These are phyloP conservation scores for Bjerkandera adusta DNA, from an alignment of 1,284 basidiomycete species.

Conservation along the genomic window DNA sequence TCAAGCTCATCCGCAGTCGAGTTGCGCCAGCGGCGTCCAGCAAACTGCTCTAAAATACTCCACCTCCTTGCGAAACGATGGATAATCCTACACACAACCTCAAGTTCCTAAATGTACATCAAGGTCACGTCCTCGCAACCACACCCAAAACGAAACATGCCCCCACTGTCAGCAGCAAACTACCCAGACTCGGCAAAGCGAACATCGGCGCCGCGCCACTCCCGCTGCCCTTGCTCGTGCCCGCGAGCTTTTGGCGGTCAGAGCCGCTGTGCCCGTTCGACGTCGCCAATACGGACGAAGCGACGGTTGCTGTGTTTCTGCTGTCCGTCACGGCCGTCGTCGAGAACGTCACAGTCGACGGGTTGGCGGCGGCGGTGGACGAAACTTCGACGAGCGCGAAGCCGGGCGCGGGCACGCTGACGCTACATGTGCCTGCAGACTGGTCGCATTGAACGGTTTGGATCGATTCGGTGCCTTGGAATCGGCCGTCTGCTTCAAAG, in stretches of 20 bases:
- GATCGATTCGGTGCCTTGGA: slow-evolving; percentile 39
- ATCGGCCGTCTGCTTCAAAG: slow-evolving; percentile 50
- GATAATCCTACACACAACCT: no score
- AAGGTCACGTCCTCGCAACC: no score
- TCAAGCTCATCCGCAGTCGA: slow-evolving; percentile 85
- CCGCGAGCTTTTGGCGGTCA: slow-evolving; percentile 24
- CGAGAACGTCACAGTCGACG: slow-evolving; percentile 37
- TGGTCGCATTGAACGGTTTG: slow-evolving; percentile 42
- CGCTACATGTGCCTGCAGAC: slow-evolving; percentile 39
- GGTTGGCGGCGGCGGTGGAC: slow-evolving; percentile 29
- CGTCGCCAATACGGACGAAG: slow-evolving; percentile 30
- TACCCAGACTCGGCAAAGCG: no score
- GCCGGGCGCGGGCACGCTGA: slow-evolving; percentile 51
- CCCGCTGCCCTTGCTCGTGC: slow-evolving; percentile 34
- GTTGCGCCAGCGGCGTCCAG: slow-evolving; percentile 93
- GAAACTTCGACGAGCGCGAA: slow-evolving; percentile 55
- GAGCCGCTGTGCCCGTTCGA: slow-evolving; percentile 33
- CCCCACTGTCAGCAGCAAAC: no score
- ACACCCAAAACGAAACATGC: background rate
- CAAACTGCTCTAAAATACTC: slow-evolving; percentile 66
- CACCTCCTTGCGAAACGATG: no score
- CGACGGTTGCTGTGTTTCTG: slow-evolving; percentile 27
- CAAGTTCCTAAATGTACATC: no score
- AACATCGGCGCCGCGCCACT: no score
- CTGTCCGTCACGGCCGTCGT: slow-evolving; percentile 32